Evolutionary conservation across 2,329 filamentous ascomycete genomes (phyloP).

Genomic region (Trichoderma atroviride): DNA sequence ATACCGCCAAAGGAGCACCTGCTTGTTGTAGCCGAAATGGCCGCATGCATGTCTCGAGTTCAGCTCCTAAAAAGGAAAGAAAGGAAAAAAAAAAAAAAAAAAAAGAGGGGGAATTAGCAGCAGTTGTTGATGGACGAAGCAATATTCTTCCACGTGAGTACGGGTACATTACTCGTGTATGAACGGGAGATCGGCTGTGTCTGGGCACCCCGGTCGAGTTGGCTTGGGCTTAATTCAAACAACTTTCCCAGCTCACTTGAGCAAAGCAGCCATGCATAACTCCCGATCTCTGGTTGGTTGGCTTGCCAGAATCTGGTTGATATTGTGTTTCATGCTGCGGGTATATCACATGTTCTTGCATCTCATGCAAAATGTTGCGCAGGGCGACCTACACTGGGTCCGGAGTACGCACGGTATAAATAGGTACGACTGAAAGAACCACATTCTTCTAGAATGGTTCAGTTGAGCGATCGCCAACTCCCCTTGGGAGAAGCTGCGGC

Average conservation of each 20-base stretch:
- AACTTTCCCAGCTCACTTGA: background rate
- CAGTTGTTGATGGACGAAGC: background rate
- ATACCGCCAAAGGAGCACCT: background rate
- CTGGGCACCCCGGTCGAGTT: background rate
- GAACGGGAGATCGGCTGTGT: conserved; percentile 9
- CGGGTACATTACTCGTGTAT: background rate
- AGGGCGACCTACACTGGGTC: background rate
- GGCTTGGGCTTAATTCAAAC: background rate
- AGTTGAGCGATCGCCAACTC: background rate
- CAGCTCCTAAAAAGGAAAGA: background rate
- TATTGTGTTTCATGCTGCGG: background rate
- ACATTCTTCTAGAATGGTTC: background rate
- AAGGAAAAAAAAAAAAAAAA: background rate
- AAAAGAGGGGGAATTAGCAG: background rate
- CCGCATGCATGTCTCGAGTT: background rate
- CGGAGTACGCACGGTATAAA: background rate
- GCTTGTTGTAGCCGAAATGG: background rate
- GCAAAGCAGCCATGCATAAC: background rate
- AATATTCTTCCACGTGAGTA: background rate
- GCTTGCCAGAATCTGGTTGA: background rate
- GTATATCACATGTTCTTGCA: background rate
- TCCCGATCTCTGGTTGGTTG: background rate
- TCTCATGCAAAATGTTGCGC: background rate
- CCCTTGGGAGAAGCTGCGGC: background rate
- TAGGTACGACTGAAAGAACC: background rate